Percentiles rank a stretch among this genome's conserved stretches.
Conservation (phyloP, 169 alveolate species). For the Eimeria acervulina region DNA sequence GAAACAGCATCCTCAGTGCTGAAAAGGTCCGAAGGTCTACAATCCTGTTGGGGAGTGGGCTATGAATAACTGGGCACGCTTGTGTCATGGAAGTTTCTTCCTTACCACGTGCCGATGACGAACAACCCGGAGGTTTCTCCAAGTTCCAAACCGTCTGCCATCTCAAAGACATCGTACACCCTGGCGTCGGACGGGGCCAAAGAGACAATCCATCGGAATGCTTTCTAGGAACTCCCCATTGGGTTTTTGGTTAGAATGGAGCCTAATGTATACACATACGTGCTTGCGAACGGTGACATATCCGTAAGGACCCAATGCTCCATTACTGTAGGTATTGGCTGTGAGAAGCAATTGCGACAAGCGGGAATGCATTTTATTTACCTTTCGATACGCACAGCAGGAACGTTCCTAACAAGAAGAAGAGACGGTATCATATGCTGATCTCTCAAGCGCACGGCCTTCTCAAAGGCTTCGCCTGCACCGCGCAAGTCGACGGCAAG, state of each 20-base stretch:
- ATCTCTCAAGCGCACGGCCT: slow-evolving; percentile 43
- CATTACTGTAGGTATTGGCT: not conserved
- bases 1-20: slow-evolving; percentile 43
- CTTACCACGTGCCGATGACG: slow-evolving; percentile 40
- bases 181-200: slow-evolving; percentile 51
- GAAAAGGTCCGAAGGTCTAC: slow-evolving; percentile 33
- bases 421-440: slow-evolving; percentile 28
- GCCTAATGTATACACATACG: not conserved
- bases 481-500: slow-evolving; percentile 57
- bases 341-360: not conserved
- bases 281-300: slow-evolving; percentile 53
- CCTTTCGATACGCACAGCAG: slow-evolving; percentile 50
- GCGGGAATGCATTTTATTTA: not conserved
- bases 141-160: slow-evolving; percentile 11
- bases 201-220: slow-evolving; percentile 37
- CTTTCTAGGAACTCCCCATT: not conserved
- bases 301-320: slow-evolving; percentile 34
- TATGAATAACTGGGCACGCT: not conserved
- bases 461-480: slow-evolving; percentile 52
- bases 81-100: not conserved
- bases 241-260: not conserved
- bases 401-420: slow-evolving; percentile 32
- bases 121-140: slow-evolving; percentile 36
- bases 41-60: not conserved
- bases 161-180: slow-evolving; percentile 43